phyloP scores from a whole-genome alignment of 352 stramenopile genomes.

The Pythium graminicola region DNA sequence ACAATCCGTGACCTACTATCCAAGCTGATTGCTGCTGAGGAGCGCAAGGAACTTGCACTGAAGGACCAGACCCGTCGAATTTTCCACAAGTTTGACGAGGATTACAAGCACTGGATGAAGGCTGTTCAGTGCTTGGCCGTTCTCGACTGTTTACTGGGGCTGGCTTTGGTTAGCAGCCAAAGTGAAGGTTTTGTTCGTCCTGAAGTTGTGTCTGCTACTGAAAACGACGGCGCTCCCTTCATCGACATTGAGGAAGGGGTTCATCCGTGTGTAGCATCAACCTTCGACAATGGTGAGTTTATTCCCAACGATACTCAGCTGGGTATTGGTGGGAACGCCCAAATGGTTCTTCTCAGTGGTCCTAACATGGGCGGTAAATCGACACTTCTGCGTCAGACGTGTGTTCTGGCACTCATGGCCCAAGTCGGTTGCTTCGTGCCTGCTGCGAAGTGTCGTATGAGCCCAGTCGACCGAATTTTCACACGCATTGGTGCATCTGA shows the following conservation, averaged over 20 bases:
- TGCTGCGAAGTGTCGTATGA: constrained; percentile 90
- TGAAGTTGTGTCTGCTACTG: constrained; percentile 72
- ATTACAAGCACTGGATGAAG: constrained; percentile 91
- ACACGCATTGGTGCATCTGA: constrained; percentile 98
- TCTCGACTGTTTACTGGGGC: constrained; percentile 93
- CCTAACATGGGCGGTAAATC: constrained; percentile 99
- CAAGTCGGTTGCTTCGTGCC: constrained; percentile 99
- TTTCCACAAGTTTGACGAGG: constrained; percentile 96
- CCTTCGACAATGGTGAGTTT: constrained; percentile 84
- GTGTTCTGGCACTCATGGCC: constrained; percentile 96
- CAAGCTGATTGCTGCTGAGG: constrained; percentile 68
- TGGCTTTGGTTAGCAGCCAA: constrained; percentile 91
- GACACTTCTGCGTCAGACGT: constrained; percentile 97
- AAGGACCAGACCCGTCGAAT: constrained; percentile 88
- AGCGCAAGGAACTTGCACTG: constrained; percentile 69
- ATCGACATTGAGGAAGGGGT: constrained; percentile 91
- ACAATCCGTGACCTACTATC: constrained; percentile 78
- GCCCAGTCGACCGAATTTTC: constrained; percentile 98
- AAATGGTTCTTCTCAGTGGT: constrained; percentile 93
- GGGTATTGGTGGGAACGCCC: constrained; percentile 52
- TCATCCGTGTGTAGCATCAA: constrained; percentile 91
- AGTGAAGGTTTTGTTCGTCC: constrained; percentile 91
- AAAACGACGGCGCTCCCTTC: constrained; percentile 53
- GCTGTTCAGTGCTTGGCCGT: constrained; percentile 89
- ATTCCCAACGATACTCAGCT: constrained; percentile 96